Percentiles rank a stretch among this genome's conserved stretches.
Evolutionary conservation across 805 yeast species (phyloP).

Genomic region (Kodamaea laetipori): DNA sequence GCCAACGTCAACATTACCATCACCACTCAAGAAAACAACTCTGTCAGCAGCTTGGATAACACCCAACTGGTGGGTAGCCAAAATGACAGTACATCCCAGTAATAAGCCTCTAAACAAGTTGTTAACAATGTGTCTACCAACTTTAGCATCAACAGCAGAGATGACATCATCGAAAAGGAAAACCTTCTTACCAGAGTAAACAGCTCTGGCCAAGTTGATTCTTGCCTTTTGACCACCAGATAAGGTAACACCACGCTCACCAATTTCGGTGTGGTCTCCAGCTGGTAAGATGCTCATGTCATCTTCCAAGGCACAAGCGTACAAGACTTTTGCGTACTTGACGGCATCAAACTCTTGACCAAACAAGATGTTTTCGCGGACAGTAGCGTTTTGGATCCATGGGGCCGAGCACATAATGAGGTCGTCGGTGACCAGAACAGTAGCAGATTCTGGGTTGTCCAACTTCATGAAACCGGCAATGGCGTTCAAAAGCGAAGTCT

Average conservation of each 20-base stretch:
- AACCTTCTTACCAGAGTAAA: conserved; percentile 35
- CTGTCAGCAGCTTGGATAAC: conserved; percentile 41
- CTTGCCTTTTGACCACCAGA: conserved; percentile 51
- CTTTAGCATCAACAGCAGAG: conserved; percentile 46
- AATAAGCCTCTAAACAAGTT: conserved; percentile 38
- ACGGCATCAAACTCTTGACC: conserved; percentile 35
- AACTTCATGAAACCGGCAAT: conserved; percentile 43
- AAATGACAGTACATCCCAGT: conserved; percentile 35
- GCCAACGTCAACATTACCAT: conserved; percentile 45
- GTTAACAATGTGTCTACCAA: conserved; percentile 43
- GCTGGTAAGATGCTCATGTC: conserved; percentile 39
- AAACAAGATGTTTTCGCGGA: conserved; percentile 41
- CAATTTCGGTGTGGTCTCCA: conserved; percentile 44
- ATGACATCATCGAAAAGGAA: conserved; percentile 47
- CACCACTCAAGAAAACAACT: conserved; percentile 41
- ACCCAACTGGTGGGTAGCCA: conserved; percentile 48
- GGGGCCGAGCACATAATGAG: conserved; percentile 39
- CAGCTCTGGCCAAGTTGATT: conserved; percentile 47
- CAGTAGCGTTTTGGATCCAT: conserved; percentile 48
- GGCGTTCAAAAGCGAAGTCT: conserved; percentile 43
- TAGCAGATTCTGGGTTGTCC: conserved; percentile 28
- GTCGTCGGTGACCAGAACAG: conserved; percentile 29
- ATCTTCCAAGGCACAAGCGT: conserved; percentile 44
- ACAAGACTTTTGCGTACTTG: conserved; percentile 30
- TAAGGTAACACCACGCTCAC: conserved; percentile 47